Evolutionary conservation across 2,329 filamentous ascomycete species (phyloP), one percentile per base, ranked within the genome.

Genomic region (Cyphellophora europaea): DNA sequence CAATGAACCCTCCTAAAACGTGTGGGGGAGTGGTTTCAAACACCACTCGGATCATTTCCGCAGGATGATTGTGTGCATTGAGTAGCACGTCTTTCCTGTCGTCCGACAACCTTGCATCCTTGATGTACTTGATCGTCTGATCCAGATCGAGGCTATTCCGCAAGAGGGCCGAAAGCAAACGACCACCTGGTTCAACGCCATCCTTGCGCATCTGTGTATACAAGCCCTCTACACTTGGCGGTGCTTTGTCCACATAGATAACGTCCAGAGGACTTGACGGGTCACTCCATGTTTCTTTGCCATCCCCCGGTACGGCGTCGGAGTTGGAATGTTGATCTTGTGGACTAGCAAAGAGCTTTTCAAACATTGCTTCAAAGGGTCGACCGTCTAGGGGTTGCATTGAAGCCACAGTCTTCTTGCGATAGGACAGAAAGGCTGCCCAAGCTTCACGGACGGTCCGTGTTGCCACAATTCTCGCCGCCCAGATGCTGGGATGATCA

Each of bases 371-470:
- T 34, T 65, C 54, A 40, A 74, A 74, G 2, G 43, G 43, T 11
- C 18, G 56, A 43, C 29, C 41, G 42, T 35, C 56, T 53, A n/a
- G 55, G 48, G 18, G 12, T 8, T 34, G 6, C 8, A 11, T 11
- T 4, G 30, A 17, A 25, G 21, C 21, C 21, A 8, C n/a, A 51
- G 52, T 21, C 57, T 45, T 6, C 51, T 66, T 59, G 49, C 74
- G 63, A 40, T 67, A 74, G 4, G 71, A 65, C 27, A 76, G 53
- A 50, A 77, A 80, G 42, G 71, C 75, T 14, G 74, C 74, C 76
- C 76, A 80, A 5, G 76, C 74, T 56, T 80, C 75, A 41, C 72
- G 65, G 30, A 72, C 55, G 3, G 75, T 79, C 21, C 76, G 62
- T 8, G 76, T 80, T 14, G 72, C 65, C 30, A 62, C 59, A 34